phyloP scores from a whole-genome alignment of 768 basidiomycete genomes.

The Exsudoporus frostii region DNA sequence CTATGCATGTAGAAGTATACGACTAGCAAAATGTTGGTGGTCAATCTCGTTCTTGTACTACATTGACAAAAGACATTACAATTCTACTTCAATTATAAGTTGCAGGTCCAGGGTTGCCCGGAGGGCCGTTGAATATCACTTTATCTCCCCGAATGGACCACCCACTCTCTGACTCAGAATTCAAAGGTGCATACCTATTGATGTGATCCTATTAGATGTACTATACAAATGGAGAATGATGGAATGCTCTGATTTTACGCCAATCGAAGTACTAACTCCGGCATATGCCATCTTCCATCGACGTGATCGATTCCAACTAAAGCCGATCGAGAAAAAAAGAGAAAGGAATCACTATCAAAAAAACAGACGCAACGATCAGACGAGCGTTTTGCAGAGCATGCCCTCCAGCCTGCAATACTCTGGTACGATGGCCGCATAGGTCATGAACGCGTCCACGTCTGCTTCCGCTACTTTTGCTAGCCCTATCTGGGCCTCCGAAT shows the following conservation, averaged over 20 bases:
- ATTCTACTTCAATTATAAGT: no score
- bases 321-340: background rate
- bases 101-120: no score
- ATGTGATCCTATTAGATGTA: constrained; percentile 17
- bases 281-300: background rate
- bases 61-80: no score
- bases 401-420: constrained; percentile 80
- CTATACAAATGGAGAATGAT: constrained; percentile 5
- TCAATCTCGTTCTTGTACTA: no score
- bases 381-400: constrained; percentile 66
- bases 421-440: constrained; percentile 81
- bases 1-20: no score
- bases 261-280: background rate
- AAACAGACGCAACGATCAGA: constrained; percentile 25
- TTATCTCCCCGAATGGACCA: no score
- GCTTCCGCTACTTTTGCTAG: constrained; percentile 81
- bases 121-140: no score
- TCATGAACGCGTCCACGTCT: constrained; percentile 80
- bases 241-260: constrained; percentile 1
- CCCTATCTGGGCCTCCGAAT: constrained; percentile 71
- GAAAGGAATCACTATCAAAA: no score
- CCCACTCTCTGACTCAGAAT: background rate
- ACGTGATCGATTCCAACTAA: background rate
- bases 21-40: no score
- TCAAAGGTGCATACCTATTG: constrained; percentile 5